Base-by-base conservation (phyloP, 2,329 filamentous ascomycete genomes). In the Claviceps capensis region DNA sequence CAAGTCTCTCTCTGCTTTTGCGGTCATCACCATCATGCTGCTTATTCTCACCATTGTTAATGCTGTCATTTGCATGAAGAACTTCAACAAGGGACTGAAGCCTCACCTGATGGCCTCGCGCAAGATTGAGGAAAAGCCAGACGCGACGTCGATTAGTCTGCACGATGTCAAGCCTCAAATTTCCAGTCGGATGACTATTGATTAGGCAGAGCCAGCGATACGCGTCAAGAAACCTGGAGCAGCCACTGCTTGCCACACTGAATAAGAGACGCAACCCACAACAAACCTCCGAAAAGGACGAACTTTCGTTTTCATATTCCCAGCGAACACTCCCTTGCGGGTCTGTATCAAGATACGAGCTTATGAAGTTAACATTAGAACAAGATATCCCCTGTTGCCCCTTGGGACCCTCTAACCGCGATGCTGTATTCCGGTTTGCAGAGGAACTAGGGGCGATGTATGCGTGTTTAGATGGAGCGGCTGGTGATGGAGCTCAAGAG, bases 81-180 rank as follows among this genome's bases (percentile, higher is more conserved):
- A 97, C 72, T 98, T 97, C 70, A 80, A 85, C 67, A 83, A 84
- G 58, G 93, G 93, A 8, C 75, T 98, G 54, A 96, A 94, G 73
- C 83, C 82, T 9, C 90, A 97, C 65, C 79, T 98, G 53, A 76
- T 82, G 60, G 77, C 75, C 62, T 72, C 63, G 42, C 65, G 64
- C 49, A 65, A 67, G 47, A 66, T 72, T 44, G 70, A 76, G 47
- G 77, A 81, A 65, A 79, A 78, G 67, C 71, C 73, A 30, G 76
- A 79, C 53, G 65, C 68, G 36, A 75, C 77, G 63, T 78, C 77
- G 44, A 78, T 80, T 63, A 74, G 69, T 62, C 62, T 78, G 58
- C 68, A 75, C 58, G 78, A 81, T 53, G 73, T 80, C 59, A 80
- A 81, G 68, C 70, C 74, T 4, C 69, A 73, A 55, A 63, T 74